Base-by-base conservation (phyloP, 2,329 filamentous ascomycete genomes). In the Xylariaceae sp. region DNA sequence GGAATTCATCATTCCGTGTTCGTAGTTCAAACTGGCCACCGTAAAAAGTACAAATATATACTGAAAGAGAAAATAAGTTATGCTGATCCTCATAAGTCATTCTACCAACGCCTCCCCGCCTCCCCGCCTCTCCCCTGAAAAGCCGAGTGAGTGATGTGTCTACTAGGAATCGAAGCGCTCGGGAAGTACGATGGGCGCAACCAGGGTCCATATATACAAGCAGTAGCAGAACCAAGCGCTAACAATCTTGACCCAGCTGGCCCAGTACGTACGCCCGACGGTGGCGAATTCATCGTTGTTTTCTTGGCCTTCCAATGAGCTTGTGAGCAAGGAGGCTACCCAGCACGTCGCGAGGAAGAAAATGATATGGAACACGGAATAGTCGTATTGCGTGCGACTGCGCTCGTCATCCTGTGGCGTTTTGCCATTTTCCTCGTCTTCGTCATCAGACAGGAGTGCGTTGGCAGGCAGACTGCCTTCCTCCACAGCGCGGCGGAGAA, bases 181-280 rank as follows among this genome's bases (percentile, higher is more conserved):
- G 2, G 92, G 91, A 65, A 96, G 71, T 44, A 95, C 73, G 39
- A 95, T 80, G 2, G 94, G 94, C 44, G 94, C 94, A 43, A 95
- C 78, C 64, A 99, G 72, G 19, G 89, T 96, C 94, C 94, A 99
- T 31, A 85, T 81, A 68, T 97, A 99, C 72, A 99, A 88, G 50
- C 77, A 85, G 72, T 99, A 96, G 75, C 94, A 99, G 52, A 94
- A 86, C 94, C 94, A 99, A 19, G 92, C 86, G 72, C 91, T 95
- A 51, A 96, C 85, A 71, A 99, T 97, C 83, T 99, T 99, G 64
- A 96, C 91, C 94, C 95, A 99, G 68, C 90, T 96, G 34, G 94
- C 94, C 82, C 91, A 95, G 73, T 97, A 95, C 4, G 92, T 97
- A 56, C 94, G 81, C 26, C 94, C 94, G 3, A 99, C 92, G 0